These are phyloP conservation scores for Eutrema yunnanense DNA, from an alignment of 345 rosid species.

Conservation along the genomic window DNA sequence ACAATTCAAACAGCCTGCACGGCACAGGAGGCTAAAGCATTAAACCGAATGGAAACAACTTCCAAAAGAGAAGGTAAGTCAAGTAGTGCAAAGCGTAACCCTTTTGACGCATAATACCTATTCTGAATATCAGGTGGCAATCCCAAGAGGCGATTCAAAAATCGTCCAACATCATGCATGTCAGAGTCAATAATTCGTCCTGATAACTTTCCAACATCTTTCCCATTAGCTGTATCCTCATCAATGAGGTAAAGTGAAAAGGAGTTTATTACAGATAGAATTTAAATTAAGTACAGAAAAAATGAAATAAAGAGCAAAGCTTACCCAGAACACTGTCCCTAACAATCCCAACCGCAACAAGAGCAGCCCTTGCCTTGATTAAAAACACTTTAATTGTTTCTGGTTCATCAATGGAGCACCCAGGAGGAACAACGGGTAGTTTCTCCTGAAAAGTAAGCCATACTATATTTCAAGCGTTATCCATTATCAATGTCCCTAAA, in stretches of 20 bases:
- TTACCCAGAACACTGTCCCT: slow-evolving; percentile 83
- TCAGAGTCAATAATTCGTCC: slow-evolving; percentile 98
- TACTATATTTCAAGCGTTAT: slow-evolving; percentile 2
- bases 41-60: slow-evolving; percentile 13
- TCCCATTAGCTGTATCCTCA: slow-evolving; percentile 65
- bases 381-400: slow-evolving; percentile 79
- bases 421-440: slow-evolving; percentile 93
- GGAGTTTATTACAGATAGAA: neutral
- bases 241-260: neutral
- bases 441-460: slow-evolving; percentile 58
- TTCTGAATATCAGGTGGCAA: slow-evolving; percentile 97
- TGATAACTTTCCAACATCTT: slow-evolving; percentile 69
- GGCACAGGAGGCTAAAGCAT: neutral
- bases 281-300: neutral
- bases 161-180: slow-evolving; percentile 97
- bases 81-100: neutral
- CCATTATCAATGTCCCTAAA: slow-evolving; percentile 5
- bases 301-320: slow-evolving; percentile 7
- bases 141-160: slow-evolving; percentile 88
- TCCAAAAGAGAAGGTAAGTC: neutral
- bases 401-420: slow-evolving; percentile 82
- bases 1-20: slow-evolving; percentile 87
- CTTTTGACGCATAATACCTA: slow-evolving; percentile 39
- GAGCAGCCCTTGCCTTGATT: slow-evolving; percentile 89
- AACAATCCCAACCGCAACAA: slow-evolving; percentile 95